phyloP scores from a whole-genome alignment of 306 rosid genomes.

The Lithocarpus polystachyus region DNA sequence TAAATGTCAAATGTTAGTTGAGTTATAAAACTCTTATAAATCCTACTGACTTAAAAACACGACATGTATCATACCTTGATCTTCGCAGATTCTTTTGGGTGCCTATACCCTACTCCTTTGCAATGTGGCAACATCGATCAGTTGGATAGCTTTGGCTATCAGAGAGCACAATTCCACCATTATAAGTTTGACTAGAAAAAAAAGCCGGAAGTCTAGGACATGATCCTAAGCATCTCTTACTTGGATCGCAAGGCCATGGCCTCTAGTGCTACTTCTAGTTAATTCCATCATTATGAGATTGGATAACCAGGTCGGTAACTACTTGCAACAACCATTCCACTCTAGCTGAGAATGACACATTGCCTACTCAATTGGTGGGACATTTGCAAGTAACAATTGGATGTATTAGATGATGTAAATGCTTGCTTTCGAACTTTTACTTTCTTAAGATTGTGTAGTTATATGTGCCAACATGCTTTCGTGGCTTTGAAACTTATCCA shows the following conservation, averaged over 20 bases:
- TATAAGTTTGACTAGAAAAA: background rate
- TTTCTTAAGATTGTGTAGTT: slow-evolving; percentile 17
- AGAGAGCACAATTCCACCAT: background rate
- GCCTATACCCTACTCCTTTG: too few relatives aligned
- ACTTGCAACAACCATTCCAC: slow-evolving; percentile 48
- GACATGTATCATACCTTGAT: too few relatives aligned
- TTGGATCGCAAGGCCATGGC: slow-evolving; percentile 25
- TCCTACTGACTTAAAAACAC: too few relatives aligned
- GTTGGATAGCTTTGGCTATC: background rate
- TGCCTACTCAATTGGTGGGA: slow-evolving; percentile 33
- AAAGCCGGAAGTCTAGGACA: background rate
- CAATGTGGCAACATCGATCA: background rate
- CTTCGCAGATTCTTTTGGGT: too few relatives aligned
- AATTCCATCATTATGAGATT: slow-evolving; percentile 25
- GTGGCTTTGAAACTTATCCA: slow-evolving; percentile 41
- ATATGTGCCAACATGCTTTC: slow-evolving; percentile 15
- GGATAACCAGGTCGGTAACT: slow-evolving; percentile 31
- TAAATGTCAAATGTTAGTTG: too few relatives aligned
- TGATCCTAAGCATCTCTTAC: background rate
- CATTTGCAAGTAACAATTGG: background rate
- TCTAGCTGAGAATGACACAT: slow-evolving; percentile 44
- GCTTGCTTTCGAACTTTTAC: slow-evolving; percentile 29
- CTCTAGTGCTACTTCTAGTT: slow-evolving; percentile 8
- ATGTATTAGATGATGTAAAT: slow-evolving; percentile 7
- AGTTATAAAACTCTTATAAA: too few relatives aligned